Percentiles rank a stretch among this genome's conserved stretches.
Evolutionary conservation across 345 rosid species (phyloP).

Genomic region (Tarenaya hassleriana): DNA sequence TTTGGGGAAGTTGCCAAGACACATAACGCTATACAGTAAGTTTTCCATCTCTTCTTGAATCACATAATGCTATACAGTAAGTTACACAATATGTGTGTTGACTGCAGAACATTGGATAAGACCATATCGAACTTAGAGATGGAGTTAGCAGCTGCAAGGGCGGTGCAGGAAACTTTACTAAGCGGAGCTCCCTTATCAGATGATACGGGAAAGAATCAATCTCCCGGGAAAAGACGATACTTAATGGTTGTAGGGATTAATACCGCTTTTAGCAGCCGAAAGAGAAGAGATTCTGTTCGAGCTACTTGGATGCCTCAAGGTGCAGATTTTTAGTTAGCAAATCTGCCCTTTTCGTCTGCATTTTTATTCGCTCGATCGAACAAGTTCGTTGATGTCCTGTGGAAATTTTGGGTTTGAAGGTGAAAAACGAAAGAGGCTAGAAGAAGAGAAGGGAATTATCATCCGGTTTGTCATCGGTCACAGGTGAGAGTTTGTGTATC

Average conservation of each 20-base stretch:
- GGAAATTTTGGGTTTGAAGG: slow-evolving; percentile 35
- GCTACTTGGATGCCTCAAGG: slow-evolving; percentile 98
- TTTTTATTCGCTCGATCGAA: not conserved
- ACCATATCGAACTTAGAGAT: slow-evolving; percentile 91
- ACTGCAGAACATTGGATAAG: slow-evolving; percentile 72
- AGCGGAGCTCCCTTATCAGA: slow-evolving; percentile 67
- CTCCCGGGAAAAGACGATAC: slow-evolving; percentile 49
- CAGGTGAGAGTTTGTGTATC: slow-evolving; percentile 36
- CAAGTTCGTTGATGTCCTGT: slow-evolving; percentile 15
- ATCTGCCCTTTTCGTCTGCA: not conserved
- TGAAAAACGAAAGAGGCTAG: slow-evolving; percentile 76
- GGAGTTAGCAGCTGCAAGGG: slow-evolving; percentile 94
- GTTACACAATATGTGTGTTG: slow-evolving; percentile 21
- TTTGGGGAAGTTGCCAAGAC: slow-evolving; percentile 71
- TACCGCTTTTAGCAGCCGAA: slow-evolving; percentile 93
- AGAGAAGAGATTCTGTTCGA: slow-evolving; percentile 91
- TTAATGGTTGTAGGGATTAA: slow-evolving; percentile 92
- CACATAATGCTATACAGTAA: slow-evolving; percentile 81
- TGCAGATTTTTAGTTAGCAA: slow-evolving; percentile 23
- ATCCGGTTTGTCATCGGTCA: slow-evolving; percentile 90
- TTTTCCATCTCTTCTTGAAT: too few relatives aligned
- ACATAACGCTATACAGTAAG: slow-evolving; percentile 81
- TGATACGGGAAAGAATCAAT: slow-evolving; percentile 37
- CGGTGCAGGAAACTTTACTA: slow-evolving; percentile 64
- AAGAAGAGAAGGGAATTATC: slow-evolving; percentile 90